Evolutionary conservation across 2,329 filamentous ascomycete genomes (phyloP).

Genomic region (Trichoderma sp.): DNA sequence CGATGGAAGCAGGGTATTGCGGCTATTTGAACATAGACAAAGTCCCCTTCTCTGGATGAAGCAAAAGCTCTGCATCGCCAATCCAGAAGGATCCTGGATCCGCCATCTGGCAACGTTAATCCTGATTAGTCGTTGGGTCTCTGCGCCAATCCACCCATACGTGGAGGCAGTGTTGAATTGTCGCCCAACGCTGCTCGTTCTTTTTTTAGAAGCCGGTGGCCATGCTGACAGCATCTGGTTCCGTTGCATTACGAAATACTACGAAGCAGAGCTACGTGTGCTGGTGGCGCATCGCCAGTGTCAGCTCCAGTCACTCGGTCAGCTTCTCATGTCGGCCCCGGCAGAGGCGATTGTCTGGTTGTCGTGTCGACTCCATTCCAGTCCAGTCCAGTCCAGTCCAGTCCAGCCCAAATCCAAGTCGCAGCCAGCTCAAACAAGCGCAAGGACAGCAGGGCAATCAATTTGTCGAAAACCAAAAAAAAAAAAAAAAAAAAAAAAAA

Average conservation of each 20-base stretch:
- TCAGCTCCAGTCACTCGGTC: conserved; percentile 2
- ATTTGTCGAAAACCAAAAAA: not conserved
- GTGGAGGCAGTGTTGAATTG: conserved; percentile 3
- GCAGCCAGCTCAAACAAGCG: conserved; percentile 6
- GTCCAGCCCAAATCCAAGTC: no score
- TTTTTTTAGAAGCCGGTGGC: conserved; percentile 7
- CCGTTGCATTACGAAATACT: conserved; percentile 4
- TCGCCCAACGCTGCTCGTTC: not conserved
- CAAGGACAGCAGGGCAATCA: not conserved
- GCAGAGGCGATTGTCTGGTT: not conserved
- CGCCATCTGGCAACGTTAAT: not conserved
- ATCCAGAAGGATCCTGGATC: not conserved
- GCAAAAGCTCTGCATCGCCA: not conserved
- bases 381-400: not conserved
- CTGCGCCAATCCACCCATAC: not conserved
- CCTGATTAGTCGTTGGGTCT: conserved; percentile 1
- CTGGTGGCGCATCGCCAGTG: not conserved
- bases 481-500: not conserved
- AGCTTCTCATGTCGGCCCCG: not conserved
- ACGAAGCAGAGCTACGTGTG: not conserved
- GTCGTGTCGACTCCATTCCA: not conserved
- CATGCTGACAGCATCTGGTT: conserved; percentile 6
- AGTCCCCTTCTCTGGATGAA: not conserved
- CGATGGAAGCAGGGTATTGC: not conserved
- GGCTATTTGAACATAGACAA: not conserved